phyloP scores from a whole-genome alignment of 1,284 basidiomycete genomes.

The Trametes pubescens region DNA sequence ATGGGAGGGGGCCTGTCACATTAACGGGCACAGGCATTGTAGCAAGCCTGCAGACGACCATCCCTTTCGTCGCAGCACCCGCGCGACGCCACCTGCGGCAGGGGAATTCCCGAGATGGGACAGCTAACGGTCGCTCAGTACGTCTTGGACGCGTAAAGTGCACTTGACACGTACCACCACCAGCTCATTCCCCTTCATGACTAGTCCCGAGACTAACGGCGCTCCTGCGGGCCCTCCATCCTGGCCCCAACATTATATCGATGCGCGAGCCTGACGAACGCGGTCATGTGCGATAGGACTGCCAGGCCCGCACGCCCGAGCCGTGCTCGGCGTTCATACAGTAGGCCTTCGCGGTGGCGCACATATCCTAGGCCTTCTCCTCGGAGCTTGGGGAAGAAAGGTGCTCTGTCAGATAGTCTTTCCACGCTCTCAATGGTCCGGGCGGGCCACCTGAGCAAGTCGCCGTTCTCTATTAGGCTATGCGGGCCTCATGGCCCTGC shows the following conservation, averaged over 20 bases:
- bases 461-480: constrained; percentile 29
- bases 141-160: constrained; percentile 9
- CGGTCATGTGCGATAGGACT: constrained; percentile 17
- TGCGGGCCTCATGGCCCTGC: constrained; percentile 23
- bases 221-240: constrained; percentile 8
- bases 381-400: constrained; percentile 24
- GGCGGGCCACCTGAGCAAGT: constrained; percentile 30
- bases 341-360: constrained; percentile 16
- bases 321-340: constrained; percentile 23
- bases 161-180: constrained; percentile 11
- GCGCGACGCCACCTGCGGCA: neutral
- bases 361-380: constrained; percentile 21
- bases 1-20: constrained; percentile 4
- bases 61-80: constrained; percentile 2
- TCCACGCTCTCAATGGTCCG: constrained; percentile 27
- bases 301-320: constrained; percentile 26
- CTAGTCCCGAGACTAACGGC: constrained; percentile 6
- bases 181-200: neutral
- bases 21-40: constrained; percentile 3
- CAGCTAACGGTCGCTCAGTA: neutral
- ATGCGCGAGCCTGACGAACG: neutral
- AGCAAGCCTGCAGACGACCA: constrained; percentile 7
- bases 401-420: constrained; percentile 29
- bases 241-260: constrained; percentile 6
- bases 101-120: neutral